phyloP scores from a whole-genome alignment of 306 rosid species.

The Begonia peltatifolia region DNA sequence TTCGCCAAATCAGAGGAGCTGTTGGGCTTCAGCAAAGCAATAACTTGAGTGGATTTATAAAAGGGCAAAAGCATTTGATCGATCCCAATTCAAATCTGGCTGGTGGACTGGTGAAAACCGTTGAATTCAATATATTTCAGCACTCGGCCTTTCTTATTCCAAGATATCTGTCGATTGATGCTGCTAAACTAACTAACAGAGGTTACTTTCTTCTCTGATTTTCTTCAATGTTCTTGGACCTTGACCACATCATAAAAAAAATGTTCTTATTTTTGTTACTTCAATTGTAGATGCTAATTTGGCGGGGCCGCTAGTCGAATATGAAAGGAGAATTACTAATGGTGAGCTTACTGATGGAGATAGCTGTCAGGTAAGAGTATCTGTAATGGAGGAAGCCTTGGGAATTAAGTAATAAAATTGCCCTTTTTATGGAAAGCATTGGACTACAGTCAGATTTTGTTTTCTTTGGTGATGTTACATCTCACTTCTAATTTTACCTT shows the following conservation, averaged over 20 bases:
- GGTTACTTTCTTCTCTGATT: constrained; percentile 24
- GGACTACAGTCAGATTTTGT: too few relatives aligned
- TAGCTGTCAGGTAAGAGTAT: constrained; percentile 52
- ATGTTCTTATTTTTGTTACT: constrained; percentile 7
- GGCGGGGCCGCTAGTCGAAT: constrained; percentile 90
- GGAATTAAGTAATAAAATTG: too few relatives aligned
- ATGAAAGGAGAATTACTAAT: constrained; percentile 62
- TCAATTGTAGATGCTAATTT: constrained; percentile 25
- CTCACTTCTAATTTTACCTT: too few relatives aligned
- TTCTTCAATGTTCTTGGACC: background rate
- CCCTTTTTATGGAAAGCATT: too few relatives aligned
- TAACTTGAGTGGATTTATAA: constrained; percentile 14
- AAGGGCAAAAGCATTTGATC: constrained; percentile 18
- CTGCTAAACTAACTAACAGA: constrained; percentile 34
- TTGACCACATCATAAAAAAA: background rate
- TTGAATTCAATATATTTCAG: constrained; percentile 14
- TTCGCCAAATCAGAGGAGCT: constrained; percentile 28
- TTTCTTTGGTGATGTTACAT: too few relatives aligned
- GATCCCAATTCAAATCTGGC: constrained; percentile 20
- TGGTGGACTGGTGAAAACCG: constrained; percentile 17
- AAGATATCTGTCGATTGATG: constrained; percentile 40
- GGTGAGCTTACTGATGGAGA: constrained; percentile 90
- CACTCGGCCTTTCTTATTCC: constrained; percentile 16
- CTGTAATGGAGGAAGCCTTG: background rate
- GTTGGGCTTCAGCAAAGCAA: constrained; percentile 21